Base-by-base conservation (phyloP, 1,284 basidiomycete species). In the Rhizoctonia solani region DNA sequence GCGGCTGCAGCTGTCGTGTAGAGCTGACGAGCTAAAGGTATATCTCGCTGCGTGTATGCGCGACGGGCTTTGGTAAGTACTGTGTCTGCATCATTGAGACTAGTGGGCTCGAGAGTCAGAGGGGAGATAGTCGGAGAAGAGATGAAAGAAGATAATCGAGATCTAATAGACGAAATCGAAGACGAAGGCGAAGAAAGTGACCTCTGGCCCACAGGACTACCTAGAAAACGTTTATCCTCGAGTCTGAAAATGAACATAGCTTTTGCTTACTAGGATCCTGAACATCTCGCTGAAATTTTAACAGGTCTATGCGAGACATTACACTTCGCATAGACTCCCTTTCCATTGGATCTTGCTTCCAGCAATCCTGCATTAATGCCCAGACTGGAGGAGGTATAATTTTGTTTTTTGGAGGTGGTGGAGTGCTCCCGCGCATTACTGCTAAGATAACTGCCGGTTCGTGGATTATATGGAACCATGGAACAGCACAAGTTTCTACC, bases 181-280 rank as follows among this genome's bases (percentile, higher is more conserved):
- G 37, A 39, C 9, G 44, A 11, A 19, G 44, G 5, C n/a, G 44
- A 46, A 29, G 58, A 63, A 9, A 63, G 23, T n/a, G 58, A 63
- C 8, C 58, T 25, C 46, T 63, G 58, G 19, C 58, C 58, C 11
- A 37, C 47, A 25, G 58, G 58, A 27, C 58, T 63, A 23, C 58
- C 58, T 52, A 30, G 9, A 27, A 9, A 13, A 13, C 49, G n/a
- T 25, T 19, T 52, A 19, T 5, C 9, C 44, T 6, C 8, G 21
- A 6, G n/a, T 9, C 19, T 9, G 21, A 19, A 46, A 6, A 46
- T 46, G 8, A 19, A 11, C 21, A 6, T 11, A 6, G 11, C n/a
- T 46, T 6, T 9, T 52, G 49, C 58, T 63, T 39, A 63, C 58
- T 63, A 50, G 58, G 58, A 27, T 63, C 58, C n/a, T 63, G 58